Percentiles rank a stretch among this genome's conserved stretches.
phyloP scores from a whole-genome alignment of 1,284 basidiomycete species.

The Mycena sp. region DNA sequence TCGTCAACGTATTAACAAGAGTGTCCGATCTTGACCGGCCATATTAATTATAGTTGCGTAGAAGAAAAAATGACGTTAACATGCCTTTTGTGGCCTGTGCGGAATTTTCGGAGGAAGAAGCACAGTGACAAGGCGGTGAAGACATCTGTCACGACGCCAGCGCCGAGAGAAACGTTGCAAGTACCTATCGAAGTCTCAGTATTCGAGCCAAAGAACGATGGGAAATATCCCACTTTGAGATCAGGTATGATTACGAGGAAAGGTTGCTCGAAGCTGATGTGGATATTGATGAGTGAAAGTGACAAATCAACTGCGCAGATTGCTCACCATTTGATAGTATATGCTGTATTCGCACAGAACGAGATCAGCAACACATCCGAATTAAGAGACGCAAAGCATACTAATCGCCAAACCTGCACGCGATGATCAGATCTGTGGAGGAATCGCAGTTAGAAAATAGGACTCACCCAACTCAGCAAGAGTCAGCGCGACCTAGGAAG shows the following conservation, averaged over 20 bases:
- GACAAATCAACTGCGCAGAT: neutral
- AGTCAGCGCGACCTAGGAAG: conserved; percentile 35
- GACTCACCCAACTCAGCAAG: conserved; percentile 50
- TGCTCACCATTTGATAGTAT: conserved; percentile 52
- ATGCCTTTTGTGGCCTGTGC: conserved; percentile 55
- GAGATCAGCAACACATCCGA: conserved; percentile 12
- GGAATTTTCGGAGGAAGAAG: conserved; percentile 60
- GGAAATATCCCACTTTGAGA: conserved; percentile 32
- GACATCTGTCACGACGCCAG: conserved; percentile 58
- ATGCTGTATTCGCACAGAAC: conserved; percentile 33
- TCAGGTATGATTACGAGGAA: conserved; percentile 30
- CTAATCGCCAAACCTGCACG: conserved; percentile 35
- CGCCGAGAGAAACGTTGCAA: conserved; percentile 55
- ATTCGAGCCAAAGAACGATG: neutral
- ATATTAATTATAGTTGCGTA: conserved; percentile 1
- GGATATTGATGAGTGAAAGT: neutral
- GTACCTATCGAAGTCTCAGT: conserved; percentile 35
- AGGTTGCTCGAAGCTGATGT: conserved; percentile 24
- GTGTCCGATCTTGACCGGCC: conserved; percentile 52
- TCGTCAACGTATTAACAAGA: conserved; percentile 56
- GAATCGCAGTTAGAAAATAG: neutral
- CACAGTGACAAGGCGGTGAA: conserved; percentile 58
- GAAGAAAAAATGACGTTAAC: conserved; percentile 24
- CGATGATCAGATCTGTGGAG: neutral
- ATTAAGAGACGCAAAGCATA: conserved; percentile 14